A percentile compares a stretch with the other conserved stretches of the same genome.
phyloP scores from a whole-genome alignment of 129 eudicot genomes.

The Pittosporum tobira region DNA sequence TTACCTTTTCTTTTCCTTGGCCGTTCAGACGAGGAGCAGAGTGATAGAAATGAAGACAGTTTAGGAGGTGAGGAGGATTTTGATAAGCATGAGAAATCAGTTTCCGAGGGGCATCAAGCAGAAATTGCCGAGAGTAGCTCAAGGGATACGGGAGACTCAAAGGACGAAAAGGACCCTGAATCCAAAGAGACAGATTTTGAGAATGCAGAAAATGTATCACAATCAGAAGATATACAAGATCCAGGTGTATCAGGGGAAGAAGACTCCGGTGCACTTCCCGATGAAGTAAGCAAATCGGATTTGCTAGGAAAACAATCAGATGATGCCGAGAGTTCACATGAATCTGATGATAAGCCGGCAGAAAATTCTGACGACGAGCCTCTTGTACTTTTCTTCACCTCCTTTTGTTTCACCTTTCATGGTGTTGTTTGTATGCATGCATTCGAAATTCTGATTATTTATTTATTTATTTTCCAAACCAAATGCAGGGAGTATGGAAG shows the following conservation, averaged over 20 bases:
- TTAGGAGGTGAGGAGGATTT: conserved; percentile 9
- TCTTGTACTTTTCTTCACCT: conserved; percentile 36
- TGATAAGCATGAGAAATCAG: conserved; percentile 19
- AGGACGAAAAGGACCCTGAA: conserved; percentile 30
- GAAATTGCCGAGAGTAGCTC: conserved; percentile 45
- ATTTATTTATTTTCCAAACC: background rate
- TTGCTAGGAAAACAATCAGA: conserved; percentile 18
- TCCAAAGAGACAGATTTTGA: conserved; percentile 21
- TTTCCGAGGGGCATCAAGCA: conserved; percentile 21
- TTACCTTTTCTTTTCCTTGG: background rate
- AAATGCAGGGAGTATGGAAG: conserved; percentile 63
- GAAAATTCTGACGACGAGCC: conserved; percentile 63
- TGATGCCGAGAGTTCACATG: conserved; percentile 18
- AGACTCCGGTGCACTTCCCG: conserved; percentile 19
- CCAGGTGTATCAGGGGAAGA: conserved; percentile 25
- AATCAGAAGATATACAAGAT: conserved; percentile 21
- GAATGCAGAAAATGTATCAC: conserved; percentile 21
- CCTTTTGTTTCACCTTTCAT: conserved; percentile 6
- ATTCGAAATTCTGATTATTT: background rate
- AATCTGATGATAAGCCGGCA: conserved; percentile 15
- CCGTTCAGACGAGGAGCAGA: conserved; percentile 30
- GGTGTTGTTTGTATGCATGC: background rate
- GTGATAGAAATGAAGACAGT: conserved; percentile 18
- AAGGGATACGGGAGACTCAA: conserved; percentile 29
- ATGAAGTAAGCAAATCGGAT: conserved; percentile 23